Percentiles rank a stretch among this genome's conserved stretches.
phyloP scores from a whole-genome alignment of 2,329 filamentous ascomycete genomes.

The Ophiostoma perfectum region DNA sequence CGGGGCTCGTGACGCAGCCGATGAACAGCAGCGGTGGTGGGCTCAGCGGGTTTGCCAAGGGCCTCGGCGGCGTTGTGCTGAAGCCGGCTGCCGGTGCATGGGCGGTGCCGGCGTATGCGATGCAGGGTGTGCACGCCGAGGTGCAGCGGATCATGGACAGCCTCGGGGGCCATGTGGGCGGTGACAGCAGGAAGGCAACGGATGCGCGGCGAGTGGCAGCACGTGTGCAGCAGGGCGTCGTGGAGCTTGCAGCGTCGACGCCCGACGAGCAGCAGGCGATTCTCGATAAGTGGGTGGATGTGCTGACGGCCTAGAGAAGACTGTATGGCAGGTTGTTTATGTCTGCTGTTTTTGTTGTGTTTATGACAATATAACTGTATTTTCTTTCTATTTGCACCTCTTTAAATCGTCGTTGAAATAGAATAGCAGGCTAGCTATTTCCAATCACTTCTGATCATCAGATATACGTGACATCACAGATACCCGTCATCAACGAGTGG shows the following conservation, averaged over 20 bases:
- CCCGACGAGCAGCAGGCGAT: not conserved
- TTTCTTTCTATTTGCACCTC: too few species aligned
- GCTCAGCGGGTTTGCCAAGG: slow-evolving; percentile 58
- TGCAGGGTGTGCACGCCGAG: slow-evolving; percentile 77
- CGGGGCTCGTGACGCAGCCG: slow-evolving; percentile 73
- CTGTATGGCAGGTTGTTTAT: not conserved
- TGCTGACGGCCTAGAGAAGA: not conserved
- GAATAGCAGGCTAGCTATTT: too few species aligned
- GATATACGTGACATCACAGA: too few species aligned
- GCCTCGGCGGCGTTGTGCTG: slow-evolving; percentile 70
- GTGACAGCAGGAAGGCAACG: not conserved
- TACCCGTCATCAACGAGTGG: too few species aligned
- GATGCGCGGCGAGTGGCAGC: slow-evolving; percentile 13
- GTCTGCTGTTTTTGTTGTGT: not conserved
- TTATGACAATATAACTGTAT: not conserved
- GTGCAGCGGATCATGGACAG: slow-evolving; percentile 41
- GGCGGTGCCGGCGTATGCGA: slow-evolving; percentile 71
- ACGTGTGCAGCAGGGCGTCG: slow-evolving; percentile 18
- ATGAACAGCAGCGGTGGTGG: slow-evolving; percentile 44
- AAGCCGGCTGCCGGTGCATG: slow-evolving; percentile 74
- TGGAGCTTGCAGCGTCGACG: not conserved
- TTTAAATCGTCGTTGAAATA: too few species aligned
- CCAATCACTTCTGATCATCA: too few species aligned
- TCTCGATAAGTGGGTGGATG: not conserved
- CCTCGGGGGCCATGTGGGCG: not conserved